Evolutionary conservation across 1,139 yeast species (phyloP).

Genomic region (Zygoascus sp.): DNA sequence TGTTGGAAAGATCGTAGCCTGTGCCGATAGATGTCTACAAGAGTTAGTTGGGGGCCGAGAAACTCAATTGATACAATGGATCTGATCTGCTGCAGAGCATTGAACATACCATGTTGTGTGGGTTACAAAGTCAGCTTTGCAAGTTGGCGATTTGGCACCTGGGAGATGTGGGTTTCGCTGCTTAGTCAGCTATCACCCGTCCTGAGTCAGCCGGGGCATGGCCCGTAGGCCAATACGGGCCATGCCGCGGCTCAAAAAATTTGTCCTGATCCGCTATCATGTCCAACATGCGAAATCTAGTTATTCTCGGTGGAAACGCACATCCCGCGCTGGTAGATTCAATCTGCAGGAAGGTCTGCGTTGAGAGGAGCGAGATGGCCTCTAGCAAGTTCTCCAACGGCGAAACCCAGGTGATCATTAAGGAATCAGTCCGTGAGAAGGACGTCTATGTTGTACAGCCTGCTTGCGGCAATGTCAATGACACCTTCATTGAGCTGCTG

Average conservation of each 20-base stretch:
- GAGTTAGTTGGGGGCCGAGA: not conserved
- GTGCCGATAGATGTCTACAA: constrained; percentile 89
- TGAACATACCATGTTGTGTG: not conserved
- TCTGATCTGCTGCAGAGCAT: not conserved
- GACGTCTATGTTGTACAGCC: constrained; percentile 83
- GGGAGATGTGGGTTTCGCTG: not conserved
- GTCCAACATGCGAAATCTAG: constrained; percentile 59
- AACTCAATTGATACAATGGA: not conserved
- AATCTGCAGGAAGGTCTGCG: constrained; percentile 60
- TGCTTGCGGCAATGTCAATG: constrained; percentile 89
- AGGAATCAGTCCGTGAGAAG: constrained; percentile 85
- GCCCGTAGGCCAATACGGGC: not conserved
- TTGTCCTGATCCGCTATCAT: not conserved
- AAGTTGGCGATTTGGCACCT: not conserved
- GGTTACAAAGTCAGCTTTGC: not conserved
- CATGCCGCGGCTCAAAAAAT: constrained; percentile 4
- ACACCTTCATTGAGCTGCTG: constrained; percentile 79
- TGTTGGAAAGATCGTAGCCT: constrained; percentile 92
- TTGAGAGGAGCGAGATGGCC: constrained; percentile 55
- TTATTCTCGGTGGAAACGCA: constrained; percentile 74
- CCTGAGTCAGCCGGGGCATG: not conserved
- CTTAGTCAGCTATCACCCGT: no score
- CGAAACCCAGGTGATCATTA: constrained; percentile 80
- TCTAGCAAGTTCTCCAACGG: constrained; percentile 69
- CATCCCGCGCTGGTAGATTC: constrained; percentile 60